A percentile compares a stretch with the other conserved stretches of the same genome.
Conservation (phyloP, 2,329 filamentous ascomycete species). For the Mollisia scopiformis region DNA sequence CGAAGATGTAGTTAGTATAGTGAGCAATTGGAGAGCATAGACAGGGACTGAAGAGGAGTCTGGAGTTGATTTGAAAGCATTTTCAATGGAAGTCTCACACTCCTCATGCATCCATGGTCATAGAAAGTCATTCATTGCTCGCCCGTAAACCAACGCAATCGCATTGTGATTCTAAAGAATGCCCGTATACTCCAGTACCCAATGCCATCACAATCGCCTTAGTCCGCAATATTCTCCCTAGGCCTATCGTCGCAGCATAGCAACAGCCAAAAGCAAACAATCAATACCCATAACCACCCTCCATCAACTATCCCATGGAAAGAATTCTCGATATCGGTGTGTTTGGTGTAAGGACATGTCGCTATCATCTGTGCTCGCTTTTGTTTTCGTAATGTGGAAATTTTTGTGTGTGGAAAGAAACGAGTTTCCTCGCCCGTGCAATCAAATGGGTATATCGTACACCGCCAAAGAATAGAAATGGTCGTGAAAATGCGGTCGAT, state of each 20-base stretch:
- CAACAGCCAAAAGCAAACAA: background rate
- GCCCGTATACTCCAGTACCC: constrained; percentile 26
- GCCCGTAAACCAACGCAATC: constrained; percentile 15
- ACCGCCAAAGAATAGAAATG: constrained; percentile 3
- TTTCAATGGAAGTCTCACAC: background rate
- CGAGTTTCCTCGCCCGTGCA: background rate
- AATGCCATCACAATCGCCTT: constrained; percentile 26
- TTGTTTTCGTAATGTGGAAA: constrained; percentile 8
- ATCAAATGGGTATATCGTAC: constrained; percentile 17
- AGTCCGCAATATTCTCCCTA: constrained; percentile 7
- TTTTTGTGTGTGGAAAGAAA: constrained; percentile 2
- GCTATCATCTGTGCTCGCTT: background rate
- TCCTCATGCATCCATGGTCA: background rate
- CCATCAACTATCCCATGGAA: background rate
- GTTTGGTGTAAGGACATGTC: constrained; percentile 12
- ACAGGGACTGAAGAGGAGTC: background rate
- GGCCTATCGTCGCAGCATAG: constrained; percentile 9
- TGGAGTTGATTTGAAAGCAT: background rate
- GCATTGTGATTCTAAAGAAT: constrained; percentile 10
- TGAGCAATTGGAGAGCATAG: constrained; percentile 65
- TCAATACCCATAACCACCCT: background rate
- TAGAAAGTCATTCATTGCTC: constrained; percentile 20
- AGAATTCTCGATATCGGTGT: background rate
- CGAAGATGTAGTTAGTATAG: constrained; percentile 71
- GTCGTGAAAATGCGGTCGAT: background rate